Evolutionary conservation across 805 yeast genomes (phyloP), one percentile per base, ranked within the genome.

Genomic region (Metschnikowia borealis): DNA sequence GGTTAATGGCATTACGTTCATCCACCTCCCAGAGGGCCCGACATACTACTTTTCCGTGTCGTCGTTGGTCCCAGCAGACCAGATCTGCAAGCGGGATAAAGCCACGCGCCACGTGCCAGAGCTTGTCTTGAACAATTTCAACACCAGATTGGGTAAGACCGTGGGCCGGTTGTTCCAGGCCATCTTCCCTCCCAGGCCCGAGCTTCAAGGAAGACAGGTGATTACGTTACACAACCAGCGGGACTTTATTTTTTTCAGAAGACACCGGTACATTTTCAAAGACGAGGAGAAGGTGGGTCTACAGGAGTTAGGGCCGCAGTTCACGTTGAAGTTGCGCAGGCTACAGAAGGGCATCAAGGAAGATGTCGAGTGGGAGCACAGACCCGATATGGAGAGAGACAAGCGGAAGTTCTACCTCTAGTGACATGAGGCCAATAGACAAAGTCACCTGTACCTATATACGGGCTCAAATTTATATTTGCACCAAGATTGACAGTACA

Each of bases 291-390:
- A 83, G 60, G 97, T 92, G 1, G 99, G 98, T 6, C 71, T 94
- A 46, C 99, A 94, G 63, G 99, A 94, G 64, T 73, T 94, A 40
- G 99, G 99, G 0, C 99, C 99, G 1, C 97, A 91, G 68, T 94
- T 94, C 68, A 94, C 99, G 1, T 70, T 94, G 65, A 85, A 87
- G 64, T 71, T 94, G 58, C 82, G 96, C 68, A 79, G 98, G 62
- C 74, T 94, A 51, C 98, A 92, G 68, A 86, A 83, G 70, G 99
- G 98, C 47, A 79, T 94, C 61, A 84, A 84, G 63, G 96, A 89
- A 58, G 98, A 92, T 62, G 77, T 87, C 26, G 97, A 89, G 62
- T 92, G 98, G 97, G 97, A 94, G 69, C 96, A 90, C 71, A 82
- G 89, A 59, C 85, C 97, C 3, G 96, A 88, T 57, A 91, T 94